phyloP scores from a whole-genome alignment of 768 basidiomycete genomes.

The Amanita polypyramis region DNA sequence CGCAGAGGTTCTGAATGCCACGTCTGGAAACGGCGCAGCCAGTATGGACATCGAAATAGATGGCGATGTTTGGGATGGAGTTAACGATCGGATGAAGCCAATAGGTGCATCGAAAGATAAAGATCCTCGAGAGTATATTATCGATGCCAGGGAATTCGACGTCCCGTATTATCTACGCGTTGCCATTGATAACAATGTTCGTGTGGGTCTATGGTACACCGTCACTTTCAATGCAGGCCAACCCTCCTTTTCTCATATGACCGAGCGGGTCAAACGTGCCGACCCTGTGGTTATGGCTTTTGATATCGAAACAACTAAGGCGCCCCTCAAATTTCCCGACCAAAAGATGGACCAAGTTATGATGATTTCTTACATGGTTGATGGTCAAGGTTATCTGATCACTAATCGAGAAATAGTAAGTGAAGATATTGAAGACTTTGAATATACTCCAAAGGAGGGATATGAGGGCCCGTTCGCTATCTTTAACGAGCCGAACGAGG shows the following conservation, averaged over 20 bases:
- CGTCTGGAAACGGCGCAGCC: conserved; percentile 37
- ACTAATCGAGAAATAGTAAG: conserved; percentile 96
- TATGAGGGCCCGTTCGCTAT: conserved; percentile 95
- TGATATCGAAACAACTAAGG: conserved; percentile 98
- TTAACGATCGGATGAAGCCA: conserved; percentile 24
- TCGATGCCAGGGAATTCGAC: conserved; percentile 94
- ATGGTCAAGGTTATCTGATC: conserved; percentile 95
- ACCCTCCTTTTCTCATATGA: conserved; percentile 58
- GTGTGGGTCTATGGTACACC: conserved; percentile 96
- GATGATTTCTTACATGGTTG: conserved; percentile 99
- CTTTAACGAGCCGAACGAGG: conserved; percentile 93
- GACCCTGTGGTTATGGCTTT: conserved; percentile 98
- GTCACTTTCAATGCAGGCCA: conserved; percentile 77
- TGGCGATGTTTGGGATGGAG: conserved; percentile 40
- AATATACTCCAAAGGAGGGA: conserved; percentile 97
- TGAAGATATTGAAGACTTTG: conserved; percentile 97
- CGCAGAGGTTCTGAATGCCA: conserved; percentile 85
- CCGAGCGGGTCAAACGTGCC: conserved; percentile 91
- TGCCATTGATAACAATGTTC: conserved; percentile 97
- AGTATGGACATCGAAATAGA: conserved; percentile 62
- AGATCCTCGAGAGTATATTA: conserved; percentile 86
- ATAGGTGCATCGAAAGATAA: conserved; percentile 35
- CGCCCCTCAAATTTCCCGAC: conserved; percentile 99
- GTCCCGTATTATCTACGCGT: conserved; percentile 97
- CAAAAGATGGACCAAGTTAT: conserved; percentile 95